phyloP scores from a whole-genome alignment of 2,329 filamentous ascomycete species.

The Paracorniculantispora psalliotae region DNA sequence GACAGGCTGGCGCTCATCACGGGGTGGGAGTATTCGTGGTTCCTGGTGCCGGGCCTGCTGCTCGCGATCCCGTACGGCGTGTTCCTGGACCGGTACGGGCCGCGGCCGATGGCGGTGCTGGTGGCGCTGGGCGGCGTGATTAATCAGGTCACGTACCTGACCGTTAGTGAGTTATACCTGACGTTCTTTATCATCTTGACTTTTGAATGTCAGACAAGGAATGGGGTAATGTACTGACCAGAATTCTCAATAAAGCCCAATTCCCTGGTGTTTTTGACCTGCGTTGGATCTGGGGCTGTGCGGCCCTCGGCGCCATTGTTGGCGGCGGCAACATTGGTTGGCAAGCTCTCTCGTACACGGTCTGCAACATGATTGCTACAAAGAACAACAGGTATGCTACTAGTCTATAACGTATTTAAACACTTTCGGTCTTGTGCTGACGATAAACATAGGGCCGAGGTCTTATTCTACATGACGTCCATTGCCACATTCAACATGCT shows the following conservation, averaged over 20 bases:
- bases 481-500: neutral
- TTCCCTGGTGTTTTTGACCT: neutral
- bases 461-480: constrained; percentile 7
- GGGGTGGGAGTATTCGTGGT: neutral
- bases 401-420: neutral
- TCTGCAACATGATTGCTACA: constrained; percentile 2
- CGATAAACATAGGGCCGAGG: neutral
- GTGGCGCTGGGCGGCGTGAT: neutral
- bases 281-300: neutral
- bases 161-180: constrained; percentile 3
- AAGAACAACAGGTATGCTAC: neutral
- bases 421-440: neutral
- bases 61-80: constrained; percentile 8
- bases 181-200: no score
- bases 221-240: neutral
- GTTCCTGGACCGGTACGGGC: constrained; percentile 1
- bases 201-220: neutral
- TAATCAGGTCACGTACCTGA: neutral
- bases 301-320: neutral
- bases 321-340: constrained; percentile 4
- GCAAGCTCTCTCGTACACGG: neutral
- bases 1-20: constrained; percentile 3
- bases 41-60: neutral
- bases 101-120: neutral
- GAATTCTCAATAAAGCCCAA: neutral